Evolutionary conservation across 2,329 filamentous ascomycete genomes (phyloP).

Genomic region (Fusarium clavum): DNA sequence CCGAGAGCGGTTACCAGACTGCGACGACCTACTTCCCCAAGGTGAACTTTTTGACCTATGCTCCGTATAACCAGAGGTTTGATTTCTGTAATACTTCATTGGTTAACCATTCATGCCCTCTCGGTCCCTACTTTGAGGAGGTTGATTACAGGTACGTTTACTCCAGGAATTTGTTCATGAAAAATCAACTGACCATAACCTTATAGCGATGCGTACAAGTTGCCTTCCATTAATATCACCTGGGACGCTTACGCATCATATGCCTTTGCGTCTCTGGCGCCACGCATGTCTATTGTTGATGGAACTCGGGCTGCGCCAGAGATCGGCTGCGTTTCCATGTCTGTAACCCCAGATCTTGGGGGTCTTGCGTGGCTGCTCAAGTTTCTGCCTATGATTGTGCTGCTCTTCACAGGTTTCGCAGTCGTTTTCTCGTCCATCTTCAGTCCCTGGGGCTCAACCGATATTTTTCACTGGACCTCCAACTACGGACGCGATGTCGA

Average conservation of each 20-base stretch:
- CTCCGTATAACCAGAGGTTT: slow-evolving; percentile 67
- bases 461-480: slow-evolving; percentile 96
- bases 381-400: slow-evolving; percentile 81
- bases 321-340: slow-evolving; percentile 84
- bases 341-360: slow-evolving; percentile 86
- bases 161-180: not conserved
- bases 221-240: slow-evolving; percentile 79
- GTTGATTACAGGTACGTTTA: slow-evolving; percentile 51
- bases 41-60: slow-evolving; percentile 81
- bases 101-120: slow-evolving; percentile 75
- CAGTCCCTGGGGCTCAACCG: slow-evolving; percentile 92
- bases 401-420: slow-evolving; percentile 83
- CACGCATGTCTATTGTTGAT: slow-evolving; percentile 79
- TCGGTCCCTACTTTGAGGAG: slow-evolving; percentile 76
- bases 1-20: slow-evolving; percentile 62
- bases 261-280: slow-evolving; percentile 83
- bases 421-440: slow-evolving; percentile 87
- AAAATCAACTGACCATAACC: slow-evolving; percentile 13
- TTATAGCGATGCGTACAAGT: slow-evolving; percentile 52
- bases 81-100: slow-evolving; percentile 75
- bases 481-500: slow-evolving; percentile 97
- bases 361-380: slow-evolving; percentile 74
- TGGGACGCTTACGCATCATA: slow-evolving; percentile 86
- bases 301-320: slow-evolving; percentile 72
- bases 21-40: slow-evolving; percentile 79